Conservation (phyloP, 176 grass and related monocot species). For the Rhipidocladum racemiflorum region DNA sequence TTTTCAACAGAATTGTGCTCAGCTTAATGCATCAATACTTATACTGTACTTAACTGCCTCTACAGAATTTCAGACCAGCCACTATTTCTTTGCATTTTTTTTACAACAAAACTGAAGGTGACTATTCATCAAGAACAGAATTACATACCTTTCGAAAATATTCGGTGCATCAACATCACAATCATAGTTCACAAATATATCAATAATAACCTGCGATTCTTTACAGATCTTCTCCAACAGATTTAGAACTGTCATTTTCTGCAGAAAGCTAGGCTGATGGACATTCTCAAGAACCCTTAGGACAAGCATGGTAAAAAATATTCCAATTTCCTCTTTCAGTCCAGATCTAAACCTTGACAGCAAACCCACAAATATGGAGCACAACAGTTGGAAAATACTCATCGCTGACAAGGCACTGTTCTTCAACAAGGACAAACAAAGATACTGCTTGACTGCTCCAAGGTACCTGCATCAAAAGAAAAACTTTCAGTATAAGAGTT, state of each 20-base stretch:
- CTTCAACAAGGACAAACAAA: slow-evolving; percentile 95
- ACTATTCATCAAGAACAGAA: slow-evolving; percentile 13
- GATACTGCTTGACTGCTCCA: slow-evolving; percentile 93
- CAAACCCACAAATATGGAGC: slow-evolving; percentile 84
- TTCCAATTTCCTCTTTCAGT: slow-evolving; percentile 94
- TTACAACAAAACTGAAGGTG: slow-evolving; percentile 14
- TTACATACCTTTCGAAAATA: slow-evolving; percentile 86
- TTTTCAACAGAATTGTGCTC: neutral
- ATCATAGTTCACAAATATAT: slow-evolving; percentile 98
- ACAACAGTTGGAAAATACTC: slow-evolving; percentile 95
- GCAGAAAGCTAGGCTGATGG: slow-evolving; percentile 87
- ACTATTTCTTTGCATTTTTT: neutral
- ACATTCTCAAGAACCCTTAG: slow-evolving; percentile 95
- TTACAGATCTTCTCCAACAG: slow-evolving; percentile 86
- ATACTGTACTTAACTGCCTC: neutral
- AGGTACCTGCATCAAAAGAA: slow-evolving; percentile 68
- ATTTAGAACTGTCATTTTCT: slow-evolving; percentile 93
- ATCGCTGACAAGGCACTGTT: slow-evolving; percentile 85
- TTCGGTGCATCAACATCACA: slow-evolving; percentile 97
- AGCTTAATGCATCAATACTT: slow-evolving; percentile 10
- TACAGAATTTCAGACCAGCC: neutral
- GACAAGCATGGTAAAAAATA: slow-evolving; percentile 97
- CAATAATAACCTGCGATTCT: slow-evolving; percentile 79
- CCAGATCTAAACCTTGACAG: slow-evolving; percentile 90
- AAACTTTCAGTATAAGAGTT: neutral